phyloP scores from a whole-genome alignment of 2,329 filamentous ascomycete genomes.

The Ustulina deusta region DNA sequence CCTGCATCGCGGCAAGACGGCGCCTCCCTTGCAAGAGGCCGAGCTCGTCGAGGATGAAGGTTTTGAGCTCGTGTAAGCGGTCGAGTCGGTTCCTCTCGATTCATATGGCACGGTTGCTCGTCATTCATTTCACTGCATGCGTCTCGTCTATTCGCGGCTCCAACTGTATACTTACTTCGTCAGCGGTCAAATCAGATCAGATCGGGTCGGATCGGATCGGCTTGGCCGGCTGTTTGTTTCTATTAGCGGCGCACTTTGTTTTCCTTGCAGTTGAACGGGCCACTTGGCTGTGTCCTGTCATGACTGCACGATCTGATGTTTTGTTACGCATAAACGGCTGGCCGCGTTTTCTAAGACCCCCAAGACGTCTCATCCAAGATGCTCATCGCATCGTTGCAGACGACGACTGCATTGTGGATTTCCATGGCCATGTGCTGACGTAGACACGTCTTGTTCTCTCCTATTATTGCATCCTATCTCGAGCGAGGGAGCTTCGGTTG shows the following conservation, averaged over 20 bases:
- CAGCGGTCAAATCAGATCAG: no score
- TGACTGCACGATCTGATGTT: slow-evolving; percentile 6
- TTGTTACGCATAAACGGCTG: slow-evolving; percentile 7
- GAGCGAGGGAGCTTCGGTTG: slow-evolving; percentile 36
- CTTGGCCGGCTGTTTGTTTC: slow-evolving; percentile 16
- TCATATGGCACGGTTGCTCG: slow-evolving; percentile 26
- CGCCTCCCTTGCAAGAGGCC: slow-evolving; percentile 41
- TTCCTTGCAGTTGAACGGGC: not conserved
- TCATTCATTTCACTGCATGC: slow-evolving; percentile 18
- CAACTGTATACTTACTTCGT: slow-evolving; percentile 26
- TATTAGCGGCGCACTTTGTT: slow-evolving; percentile 27
- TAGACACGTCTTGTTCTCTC: slow-evolving; percentile 11
- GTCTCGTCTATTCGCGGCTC: slow-evolving; percentile 18
- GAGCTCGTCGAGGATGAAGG: slow-evolving; percentile 56
- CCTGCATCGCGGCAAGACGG: slow-evolving; percentile 52
- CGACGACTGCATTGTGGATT: slow-evolving; percentile 5
- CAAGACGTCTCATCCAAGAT: slow-evolving; percentile 17
- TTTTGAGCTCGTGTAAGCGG: slow-evolving; percentile 55
- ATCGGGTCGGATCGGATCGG: slow-evolving; percentile 8
- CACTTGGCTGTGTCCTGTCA: slow-evolving; percentile 10
- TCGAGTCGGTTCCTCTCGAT: slow-evolving; percentile 6
- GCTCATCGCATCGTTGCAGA: slow-evolving; percentile 24
- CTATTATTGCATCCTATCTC: slow-evolving; percentile 43
- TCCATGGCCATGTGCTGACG: slow-evolving; percentile 8
- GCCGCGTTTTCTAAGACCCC: slow-evolving; percentile 10